These are phyloP conservation scores for Marasmius oreades DNA, from an alignment of 1,284 basidiomycete genomes.

Conservation along the genomic window DNA sequence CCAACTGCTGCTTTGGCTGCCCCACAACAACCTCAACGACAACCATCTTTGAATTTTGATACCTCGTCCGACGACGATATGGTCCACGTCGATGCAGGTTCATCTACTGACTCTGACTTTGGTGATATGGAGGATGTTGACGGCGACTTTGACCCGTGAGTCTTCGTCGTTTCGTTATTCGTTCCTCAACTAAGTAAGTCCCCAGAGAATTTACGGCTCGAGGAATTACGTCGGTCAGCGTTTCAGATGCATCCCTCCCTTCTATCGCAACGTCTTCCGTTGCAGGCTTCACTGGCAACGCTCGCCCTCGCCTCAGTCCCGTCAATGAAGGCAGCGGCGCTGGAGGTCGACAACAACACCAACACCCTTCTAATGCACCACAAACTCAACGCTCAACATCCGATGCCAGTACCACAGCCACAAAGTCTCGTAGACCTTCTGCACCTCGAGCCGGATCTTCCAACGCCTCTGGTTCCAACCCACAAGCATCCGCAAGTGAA, in stretches of 20 bases:
- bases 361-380: conserved; percentile 11
- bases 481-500: conserved; percentile 11
- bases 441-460: neutral
- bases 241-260: conserved; percentile 42
- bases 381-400: conserved; percentile 2
- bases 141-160: conserved; percentile 75
- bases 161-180: conserved; percentile 16
- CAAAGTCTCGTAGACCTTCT: neutral
- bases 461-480: neutral
- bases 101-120: conserved; percentile 55
- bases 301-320: conserved; percentile 60
- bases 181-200: conserved; percentile 4
- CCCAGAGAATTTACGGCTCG: conserved; percentile 48
- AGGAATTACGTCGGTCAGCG: conserved; percentile 48
- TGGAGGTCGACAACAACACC: conserved; percentile 15
- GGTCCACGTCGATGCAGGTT: conserved; percentile 31
- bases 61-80: conserved; percentile 55
- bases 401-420: neutral
- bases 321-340: conserved; percentile 50
- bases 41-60: conserved; percentile 38
- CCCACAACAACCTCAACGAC: conserved; percentile 29
- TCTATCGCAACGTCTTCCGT: conserved; percentile 51
- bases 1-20: conserved; percentile 21
- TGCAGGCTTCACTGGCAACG: conserved; percentile 46
- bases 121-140: conserved; percentile 63